Conservation (phyloP, 176 grass and related monocot genomes). For the Avena sativa region DNA sequence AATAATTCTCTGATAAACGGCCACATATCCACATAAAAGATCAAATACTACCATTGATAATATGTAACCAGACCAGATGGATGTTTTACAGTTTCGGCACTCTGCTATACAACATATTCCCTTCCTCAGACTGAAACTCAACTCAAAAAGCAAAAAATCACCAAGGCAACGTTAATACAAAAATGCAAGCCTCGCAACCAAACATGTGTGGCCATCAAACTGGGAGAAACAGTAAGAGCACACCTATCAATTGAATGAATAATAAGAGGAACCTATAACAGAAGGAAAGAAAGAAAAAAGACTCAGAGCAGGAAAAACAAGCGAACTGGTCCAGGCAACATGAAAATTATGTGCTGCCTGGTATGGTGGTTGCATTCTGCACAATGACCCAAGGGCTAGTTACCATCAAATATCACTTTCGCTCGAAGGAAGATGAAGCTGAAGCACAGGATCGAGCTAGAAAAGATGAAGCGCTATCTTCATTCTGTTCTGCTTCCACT, state of each 20-base stretch:
- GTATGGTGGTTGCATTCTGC: slow-evolving; percentile 43
- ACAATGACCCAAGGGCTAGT: slow-evolving; percentile 30
- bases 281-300: neutral
- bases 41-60: slow-evolving; percentile 39
- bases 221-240: slow-evolving; percentile 41
- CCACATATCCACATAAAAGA: slow-evolving; percentile 43
- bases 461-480: slow-evolving; percentile 83
- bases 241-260: slow-evolving; percentile 52
- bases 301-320: slow-evolving; percentile 40
- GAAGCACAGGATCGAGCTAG: slow-evolving; percentile 47
- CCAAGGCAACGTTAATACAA: slow-evolving; percentile 33
- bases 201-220: slow-evolving; percentile 50
- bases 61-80: slow-evolving; percentile 30
- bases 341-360: slow-evolving; percentile 35
- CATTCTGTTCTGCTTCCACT: slow-evolving; percentile 91
- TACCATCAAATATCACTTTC: slow-evolving; percentile 38
- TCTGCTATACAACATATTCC: slow-evolving; percentile 61
- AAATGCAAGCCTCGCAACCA: slow-evolving; percentile 67
- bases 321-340: neutral
- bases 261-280: slow-evolving; percentile 45
- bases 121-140: slow-evolving; percentile 46
- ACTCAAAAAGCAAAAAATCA: slow-evolving; percentile 32
- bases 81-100: slow-evolving; percentile 43
- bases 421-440: slow-evolving; percentile 30
- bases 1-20: neutral